Conservation (phyloP, 2,329 filamentous ascomycete genomes). For the Colletotrichum siamense region DNA sequence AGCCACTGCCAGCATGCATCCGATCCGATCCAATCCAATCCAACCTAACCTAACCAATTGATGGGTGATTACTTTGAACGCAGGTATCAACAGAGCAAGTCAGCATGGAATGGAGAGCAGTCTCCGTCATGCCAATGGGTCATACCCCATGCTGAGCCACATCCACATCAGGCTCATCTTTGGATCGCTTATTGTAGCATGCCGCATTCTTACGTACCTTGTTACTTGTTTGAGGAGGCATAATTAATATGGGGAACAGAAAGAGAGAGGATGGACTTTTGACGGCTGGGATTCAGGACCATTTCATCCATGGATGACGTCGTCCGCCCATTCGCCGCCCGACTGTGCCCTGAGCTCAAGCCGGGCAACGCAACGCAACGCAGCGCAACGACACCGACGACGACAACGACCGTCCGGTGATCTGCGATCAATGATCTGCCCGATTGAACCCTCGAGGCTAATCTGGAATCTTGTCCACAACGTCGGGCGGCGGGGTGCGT, state of each 20-base stretch:
- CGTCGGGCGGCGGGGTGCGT: neutral
- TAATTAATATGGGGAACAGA: neutral
- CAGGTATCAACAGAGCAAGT: neutral
- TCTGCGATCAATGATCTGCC: neutral
- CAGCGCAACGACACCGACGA: neutral
- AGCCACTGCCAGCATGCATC: neutral
- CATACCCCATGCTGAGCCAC: neutral
- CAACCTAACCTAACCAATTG: neutral
- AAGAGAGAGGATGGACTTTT: neutral
- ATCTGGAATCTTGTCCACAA: neutral
- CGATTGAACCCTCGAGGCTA: neutral
- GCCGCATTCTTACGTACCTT: neutral
- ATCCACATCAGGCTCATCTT: neutral
- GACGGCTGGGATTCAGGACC: neutral
- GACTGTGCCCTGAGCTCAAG: neutral
- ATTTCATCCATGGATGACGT: neutral
- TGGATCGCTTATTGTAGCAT: neutral
- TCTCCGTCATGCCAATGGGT: neutral
- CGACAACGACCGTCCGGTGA: neutral
- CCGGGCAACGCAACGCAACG: neutral
- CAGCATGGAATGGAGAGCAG: neutral
- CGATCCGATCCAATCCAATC: neutral
- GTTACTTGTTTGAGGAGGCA: neutral
- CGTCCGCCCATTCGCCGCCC: neutral
- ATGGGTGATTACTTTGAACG: neutral